Conservation (phyloP, 2,329 filamentous ascomycete genomes). For the Drechslerella coelobrocha region DNA sequence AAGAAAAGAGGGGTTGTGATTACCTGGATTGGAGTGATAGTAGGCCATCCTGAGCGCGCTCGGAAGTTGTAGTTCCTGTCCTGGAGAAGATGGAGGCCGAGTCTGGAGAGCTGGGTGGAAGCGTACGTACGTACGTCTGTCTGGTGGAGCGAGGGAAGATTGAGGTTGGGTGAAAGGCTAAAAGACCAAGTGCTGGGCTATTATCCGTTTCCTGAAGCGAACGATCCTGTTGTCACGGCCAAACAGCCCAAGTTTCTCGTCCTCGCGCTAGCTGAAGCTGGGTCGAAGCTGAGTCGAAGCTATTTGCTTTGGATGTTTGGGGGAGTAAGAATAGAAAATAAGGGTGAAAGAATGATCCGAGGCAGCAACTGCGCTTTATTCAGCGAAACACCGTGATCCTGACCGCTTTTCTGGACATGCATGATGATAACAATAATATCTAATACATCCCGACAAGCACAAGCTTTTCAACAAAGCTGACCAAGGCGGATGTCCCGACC, state of each 20-base stretch:
- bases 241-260: conserved; percentile 18
- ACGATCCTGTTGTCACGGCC: conserved; percentile 33
- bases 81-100: neutral
- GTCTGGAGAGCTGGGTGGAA: neutral
- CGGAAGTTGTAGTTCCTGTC: neutral
- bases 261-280: conserved; percentile 12
- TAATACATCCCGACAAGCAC: too few species aligned
- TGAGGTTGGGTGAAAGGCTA: conserved; percentile 18
- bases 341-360: conserved; percentile 10
- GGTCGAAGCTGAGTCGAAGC: conserved; percentile 1
- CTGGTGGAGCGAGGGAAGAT: conserved; percentile 5
- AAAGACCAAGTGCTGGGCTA: conserved; percentile 10
- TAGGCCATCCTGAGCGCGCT: conserved; percentile 37
- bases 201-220: conserved; percentile 23
- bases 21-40: conserved; percentile 49
- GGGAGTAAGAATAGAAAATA: neutral
- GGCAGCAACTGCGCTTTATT: too few species aligned
- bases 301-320: neutral
- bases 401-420: too few species aligned
- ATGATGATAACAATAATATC: too few species aligned
- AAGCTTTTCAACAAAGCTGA: neutral
- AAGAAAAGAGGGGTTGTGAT: neutral
- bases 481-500: conserved; percentile 23
- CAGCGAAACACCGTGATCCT: too few species aligned
- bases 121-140: conserved; percentile 1